These are phyloP conservation scores for Craspedostauros australis DNA, from an alignment of 108 stramenopile genomes.

Conservation along the genomic window DNA sequence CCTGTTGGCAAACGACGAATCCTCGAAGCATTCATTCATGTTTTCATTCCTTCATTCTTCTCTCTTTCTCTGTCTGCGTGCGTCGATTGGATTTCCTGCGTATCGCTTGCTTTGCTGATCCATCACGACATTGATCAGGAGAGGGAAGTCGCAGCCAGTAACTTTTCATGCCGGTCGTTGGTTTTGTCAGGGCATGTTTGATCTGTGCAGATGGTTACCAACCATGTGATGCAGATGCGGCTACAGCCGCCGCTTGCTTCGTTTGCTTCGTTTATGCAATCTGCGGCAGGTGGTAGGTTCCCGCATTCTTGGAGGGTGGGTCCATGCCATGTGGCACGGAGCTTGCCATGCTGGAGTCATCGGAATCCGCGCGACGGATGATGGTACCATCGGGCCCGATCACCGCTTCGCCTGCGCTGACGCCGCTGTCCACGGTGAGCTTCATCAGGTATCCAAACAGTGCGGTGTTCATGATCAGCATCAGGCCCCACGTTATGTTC, in stretches of 20 bases:
- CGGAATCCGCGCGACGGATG: conserved; percentile 46
- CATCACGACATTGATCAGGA: conserved; percentile 3
- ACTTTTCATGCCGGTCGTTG: too few relatives aligned
- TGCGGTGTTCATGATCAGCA: conserved; percentile 63
- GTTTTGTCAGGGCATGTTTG: too few relatives aligned
- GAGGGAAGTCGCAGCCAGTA: too few relatives aligned
- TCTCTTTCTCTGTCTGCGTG: too few relatives aligned
- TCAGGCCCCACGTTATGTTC: conserved; percentile 73
- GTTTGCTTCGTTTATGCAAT: conserved; percentile 22
- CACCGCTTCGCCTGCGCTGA: conserved; percentile 59
- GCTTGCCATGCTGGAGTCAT: conserved; percentile 39
- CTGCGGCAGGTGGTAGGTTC: conserved; percentile 32
- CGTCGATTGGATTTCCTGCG: too few relatives aligned
- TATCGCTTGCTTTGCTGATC: too few relatives aligned
- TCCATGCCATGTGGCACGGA: background rate
- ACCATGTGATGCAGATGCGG: too few relatives aligned
- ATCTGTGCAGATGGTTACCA: too few relatives aligned
- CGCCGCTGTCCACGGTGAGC: conserved; percentile 64
- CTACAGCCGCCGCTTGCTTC: too few relatives aligned
- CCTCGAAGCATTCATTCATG: too few relatives aligned
- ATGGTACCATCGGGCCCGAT: conserved; percentile 77
- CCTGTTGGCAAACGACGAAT: too few relatives aligned
- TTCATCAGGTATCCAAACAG: conserved; percentile 85
- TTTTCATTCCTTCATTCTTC: too few relatives aligned
- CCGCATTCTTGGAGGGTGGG: conserved; percentile 20